phyloP scores from a whole-genome alignment of 306 rosid species.

The Citrullus mucosospermus region DNA sequence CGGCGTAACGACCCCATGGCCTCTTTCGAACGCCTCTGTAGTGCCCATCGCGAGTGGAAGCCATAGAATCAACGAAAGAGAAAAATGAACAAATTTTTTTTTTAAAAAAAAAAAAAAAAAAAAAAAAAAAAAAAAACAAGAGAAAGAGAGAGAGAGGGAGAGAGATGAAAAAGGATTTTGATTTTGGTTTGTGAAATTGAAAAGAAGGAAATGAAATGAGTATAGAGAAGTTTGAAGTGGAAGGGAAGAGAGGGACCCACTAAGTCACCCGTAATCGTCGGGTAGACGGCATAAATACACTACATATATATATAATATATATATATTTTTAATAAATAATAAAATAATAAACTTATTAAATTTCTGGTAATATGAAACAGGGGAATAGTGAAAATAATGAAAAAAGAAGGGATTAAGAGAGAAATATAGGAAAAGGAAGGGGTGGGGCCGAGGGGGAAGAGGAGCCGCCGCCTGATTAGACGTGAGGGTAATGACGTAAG shows the following conservation, averaged over 20 bases:
- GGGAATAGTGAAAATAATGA: too few relatives aligned
- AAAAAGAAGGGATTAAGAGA: not conserved
- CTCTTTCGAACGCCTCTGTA: conserved; percentile 88
- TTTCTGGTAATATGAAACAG: too few relatives aligned
- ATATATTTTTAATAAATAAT: too few relatives aligned
- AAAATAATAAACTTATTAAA: too few relatives aligned
- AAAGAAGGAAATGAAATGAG: not conserved
- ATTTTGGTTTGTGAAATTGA: not conserved
- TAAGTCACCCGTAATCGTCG: conserved; percentile 76
- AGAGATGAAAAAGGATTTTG: not conserved
- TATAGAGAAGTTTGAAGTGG: not conserved
- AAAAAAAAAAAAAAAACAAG: too few relatives aligned
- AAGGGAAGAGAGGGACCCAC: conserved; percentile 45
- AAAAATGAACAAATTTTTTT: too few relatives aligned
- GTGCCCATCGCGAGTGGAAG: conserved; percentile 65
- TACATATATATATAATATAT: not conserved
- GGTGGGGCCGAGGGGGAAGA: conserved; percentile 2
- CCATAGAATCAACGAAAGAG: conserved; percentile 16
- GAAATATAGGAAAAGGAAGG: not conserved
- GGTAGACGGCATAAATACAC: conserved; percentile 45
- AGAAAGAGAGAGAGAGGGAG: not conserved
- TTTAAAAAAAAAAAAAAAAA: too few relatives aligned
- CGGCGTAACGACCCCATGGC: conserved; percentile 98
- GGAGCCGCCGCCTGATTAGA: conserved; percentile 79
- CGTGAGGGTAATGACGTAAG: conserved; percentile 27